These are phyloP conservation scores for Agaricales sp. DNA, from an alignment of 1,284 basidiomycete genomes.

Conservation along the genomic window DNA sequence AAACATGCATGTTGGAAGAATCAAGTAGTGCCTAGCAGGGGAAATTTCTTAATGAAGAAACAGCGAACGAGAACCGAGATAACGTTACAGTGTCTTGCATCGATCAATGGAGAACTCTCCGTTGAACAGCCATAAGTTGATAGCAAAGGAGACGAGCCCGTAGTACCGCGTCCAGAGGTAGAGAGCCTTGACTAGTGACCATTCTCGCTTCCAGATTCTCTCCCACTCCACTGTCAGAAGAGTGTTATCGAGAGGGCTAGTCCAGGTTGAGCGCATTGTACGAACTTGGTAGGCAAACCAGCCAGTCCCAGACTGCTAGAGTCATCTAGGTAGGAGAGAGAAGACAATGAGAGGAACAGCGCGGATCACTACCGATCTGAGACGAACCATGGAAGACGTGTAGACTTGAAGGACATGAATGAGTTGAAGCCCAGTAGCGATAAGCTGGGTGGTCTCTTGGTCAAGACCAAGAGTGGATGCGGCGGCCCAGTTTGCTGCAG, in stretches of 20 bases:
- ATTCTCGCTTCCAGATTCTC: conserved; percentile 10
- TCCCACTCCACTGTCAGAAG: conserved; percentile 8
- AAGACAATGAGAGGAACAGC: not conserved
- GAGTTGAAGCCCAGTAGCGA: conserved; percentile 7
- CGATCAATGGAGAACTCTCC: conserved; percentile 5
- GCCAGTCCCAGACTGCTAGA: no score
- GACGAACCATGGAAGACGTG: conserved; percentile 8
- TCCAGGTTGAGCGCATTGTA: no score
- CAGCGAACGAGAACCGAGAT: not conserved
- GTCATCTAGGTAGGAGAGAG: no score
- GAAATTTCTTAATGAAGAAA: not conserved
- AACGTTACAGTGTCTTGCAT: conserved; percentile 8
- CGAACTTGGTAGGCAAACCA: no score
- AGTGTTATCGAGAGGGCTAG: no score
- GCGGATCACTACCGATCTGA: no score
- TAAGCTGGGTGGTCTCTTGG: no score
- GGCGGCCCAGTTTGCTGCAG: no score
- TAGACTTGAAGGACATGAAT: conserved; percentile 10
- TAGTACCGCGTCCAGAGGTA: conserved; percentile 11
- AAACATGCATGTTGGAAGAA: conserved; percentile 10
- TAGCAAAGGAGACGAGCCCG: conserved; percentile 7
- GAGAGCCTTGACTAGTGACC: conserved; percentile 8
- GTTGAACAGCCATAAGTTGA: conserved; percentile 11
- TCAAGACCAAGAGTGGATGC: no score
- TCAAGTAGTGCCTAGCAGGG: conserved; percentile 7